Conservation (phyloP, 768 basidiomycete genomes). For the Calvatia gigantea region DNA sequence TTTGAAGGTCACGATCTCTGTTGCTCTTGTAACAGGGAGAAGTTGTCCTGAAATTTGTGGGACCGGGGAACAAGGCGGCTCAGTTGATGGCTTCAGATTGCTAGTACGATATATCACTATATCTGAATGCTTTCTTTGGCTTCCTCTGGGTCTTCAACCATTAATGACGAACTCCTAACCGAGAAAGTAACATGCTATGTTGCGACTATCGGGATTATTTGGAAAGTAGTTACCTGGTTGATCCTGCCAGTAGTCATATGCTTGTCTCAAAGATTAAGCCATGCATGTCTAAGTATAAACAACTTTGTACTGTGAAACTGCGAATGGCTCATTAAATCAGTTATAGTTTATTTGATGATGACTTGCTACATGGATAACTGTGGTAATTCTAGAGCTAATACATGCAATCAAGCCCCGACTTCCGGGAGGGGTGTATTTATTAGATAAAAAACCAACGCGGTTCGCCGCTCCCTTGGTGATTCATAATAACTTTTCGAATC, state of each 20-base stretch:
- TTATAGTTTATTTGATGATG: slow-evolving; percentile 80
- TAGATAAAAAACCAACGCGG: slow-evolving; percentile 72
- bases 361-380: slow-evolving; percentile 76
- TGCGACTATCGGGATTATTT: not conserved
- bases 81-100: slow-evolving; percentile 19
- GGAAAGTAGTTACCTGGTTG: slow-evolving; percentile 75
- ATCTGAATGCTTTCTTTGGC: slow-evolving; percentile 21
- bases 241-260: slow-evolving; percentile 85
- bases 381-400: slow-evolving; percentile 78
- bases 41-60: slow-evolving; percentile 39
- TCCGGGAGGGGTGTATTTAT: slow-evolving; percentile 71
- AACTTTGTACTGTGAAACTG: slow-evolving; percentile 73
- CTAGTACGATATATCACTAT: slow-evolving; percentile 17
- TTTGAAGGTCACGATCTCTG: slow-evolving; percentile 31
- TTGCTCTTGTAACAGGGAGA: slow-evolving; percentile 26
- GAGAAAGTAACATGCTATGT: slow-evolving; percentile 18
- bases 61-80: slow-evolving; percentile 43
- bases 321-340: slow-evolving; percentile 83
- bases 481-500: slow-evolving; percentile 76
- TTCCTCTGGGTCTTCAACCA: slow-evolving; percentile 21
- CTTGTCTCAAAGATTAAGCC: slow-evolving; percentile 84
- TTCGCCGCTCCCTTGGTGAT: slow-evolving; percentile 64
- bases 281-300: slow-evolving; percentile 81
- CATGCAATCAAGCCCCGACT: slow-evolving; percentile 69
- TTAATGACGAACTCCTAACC: slow-evolving; percentile 22